Percentiles rank a stretch among this genome's conserved stretches.
These are phyloP conservation scores for Claviceps sp. DNA, from an alignment of 2,329 filamentous ascomycete genomes.

Conservation along the genomic window DNA sequence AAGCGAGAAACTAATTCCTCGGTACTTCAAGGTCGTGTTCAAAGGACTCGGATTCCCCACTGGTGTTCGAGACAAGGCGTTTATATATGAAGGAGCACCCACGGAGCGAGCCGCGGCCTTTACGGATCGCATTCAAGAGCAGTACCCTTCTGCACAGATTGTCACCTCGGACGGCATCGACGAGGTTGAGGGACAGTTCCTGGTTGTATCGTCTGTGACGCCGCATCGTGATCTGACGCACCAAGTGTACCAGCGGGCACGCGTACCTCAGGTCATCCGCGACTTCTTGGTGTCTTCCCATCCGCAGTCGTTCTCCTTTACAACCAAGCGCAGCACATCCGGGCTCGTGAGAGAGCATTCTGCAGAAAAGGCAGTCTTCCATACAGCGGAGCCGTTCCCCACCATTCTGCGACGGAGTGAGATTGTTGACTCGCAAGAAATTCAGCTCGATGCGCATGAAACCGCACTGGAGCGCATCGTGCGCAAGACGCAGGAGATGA, in stretches of 20 bases:
- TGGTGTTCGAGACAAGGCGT: constrained; percentile 75
- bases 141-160: constrained; percentile 76
- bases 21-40: constrained; percentile 87
- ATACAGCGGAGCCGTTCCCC: constrained; percentile 74
- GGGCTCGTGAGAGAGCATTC: constrained; percentile 60
- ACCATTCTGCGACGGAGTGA: constrained; percentile 83
- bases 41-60: constrained; percentile 78
- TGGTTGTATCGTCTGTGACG: constrained; percentile 69
- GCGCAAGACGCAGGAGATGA: constrained; percentile 79
- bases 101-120: constrained; percentile 70
- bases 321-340: constrained; percentile 54
- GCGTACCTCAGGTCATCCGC: constrained; percentile 68
- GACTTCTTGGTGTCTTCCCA: constrained; percentile 73
- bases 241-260: constrained; percentile 76
- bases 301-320: constrained; percentile 67
- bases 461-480: constrained; percentile 85
- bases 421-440: constrained; percentile 54
- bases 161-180: constrained; percentile 55
- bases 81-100: constrained; percentile 73
- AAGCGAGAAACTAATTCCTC: constrained; percentile 62
- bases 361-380: constrained; percentile 74
- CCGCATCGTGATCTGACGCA: constrained; percentile 72
- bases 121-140: constrained; percentile 81
- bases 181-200: constrained; percentile 79
- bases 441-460: constrained; percentile 61